Conservation (phyloP, 2,329 filamentous ascomycete genomes). For the Penicillium sp. region DNA sequence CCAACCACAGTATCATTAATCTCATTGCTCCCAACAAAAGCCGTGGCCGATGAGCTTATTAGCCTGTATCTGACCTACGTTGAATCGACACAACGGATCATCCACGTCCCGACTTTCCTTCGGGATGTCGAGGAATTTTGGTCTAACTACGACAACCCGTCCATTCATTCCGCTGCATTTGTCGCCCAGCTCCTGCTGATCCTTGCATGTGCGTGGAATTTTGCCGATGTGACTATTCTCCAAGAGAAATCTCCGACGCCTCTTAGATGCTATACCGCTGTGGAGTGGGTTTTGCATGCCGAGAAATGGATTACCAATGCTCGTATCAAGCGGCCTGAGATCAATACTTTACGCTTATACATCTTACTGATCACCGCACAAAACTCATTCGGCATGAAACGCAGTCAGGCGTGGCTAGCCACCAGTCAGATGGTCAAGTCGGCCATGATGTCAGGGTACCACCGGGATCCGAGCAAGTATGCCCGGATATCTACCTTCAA, state of each 20-base stretch:
- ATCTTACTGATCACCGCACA: constrained; percentile 53
- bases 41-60: constrained; percentile 39
- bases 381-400: constrained; percentile 51
- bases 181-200: constrained; percentile 40
- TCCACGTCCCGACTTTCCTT: constrained; percentile 44
- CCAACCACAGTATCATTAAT: constrained; percentile 32
- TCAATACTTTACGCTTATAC: constrained; percentile 52
- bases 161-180: constrained; percentile 31
- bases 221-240: constrained; percentile 30
- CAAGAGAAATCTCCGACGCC: constrained; percentile 28
- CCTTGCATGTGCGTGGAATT: constrained; percentile 40
- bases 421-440: constrained; percentile 53
- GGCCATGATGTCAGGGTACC: constrained; percentile 55
- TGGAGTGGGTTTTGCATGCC: constrained; percentile 83
- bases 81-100: constrained; percentile 41
- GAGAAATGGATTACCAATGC: constrained; percentile 85
- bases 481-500: constrained; percentile 40
- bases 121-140: constrained; percentile 39
- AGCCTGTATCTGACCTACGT: constrained; percentile 41
- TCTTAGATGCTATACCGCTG: constrained; percentile 33
- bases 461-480: constrained; percentile 41
- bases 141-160: constrained; percentile 27
- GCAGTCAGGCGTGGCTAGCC: constrained; percentile 55
- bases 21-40: constrained; percentile 35
- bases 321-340: constrained; percentile 55